Evolutionary conservation across 768 basidiomycete genomes (phyloP).

Genomic region (Lactifluus piperatus): DNA sequence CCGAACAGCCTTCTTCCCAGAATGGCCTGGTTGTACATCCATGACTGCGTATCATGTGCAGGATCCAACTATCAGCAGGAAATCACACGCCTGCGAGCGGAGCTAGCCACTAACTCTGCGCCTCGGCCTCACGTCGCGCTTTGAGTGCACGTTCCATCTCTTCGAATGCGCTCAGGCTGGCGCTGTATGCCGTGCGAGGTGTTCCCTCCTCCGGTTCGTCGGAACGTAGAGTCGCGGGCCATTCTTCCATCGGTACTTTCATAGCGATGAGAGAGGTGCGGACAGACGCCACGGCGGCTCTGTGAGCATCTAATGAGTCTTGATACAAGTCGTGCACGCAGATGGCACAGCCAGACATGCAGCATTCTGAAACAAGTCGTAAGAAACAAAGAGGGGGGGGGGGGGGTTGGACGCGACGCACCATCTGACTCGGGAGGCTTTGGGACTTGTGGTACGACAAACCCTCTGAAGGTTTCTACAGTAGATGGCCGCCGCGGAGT

Average conservation of each 20-base stretch:
- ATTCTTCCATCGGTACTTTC: slow-evolving; percentile 47
- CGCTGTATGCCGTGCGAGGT: slow-evolving; percentile 20
- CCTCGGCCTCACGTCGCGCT: slow-evolving; percentile 33
- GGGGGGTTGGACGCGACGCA: slow-evolving; percentile 25
- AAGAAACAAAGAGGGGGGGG: neutral
- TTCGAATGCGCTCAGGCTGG: slow-evolving; percentile 58
- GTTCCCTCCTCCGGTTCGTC: slow-evolving; percentile 18
- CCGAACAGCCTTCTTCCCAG: neutral
- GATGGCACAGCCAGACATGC: slow-evolving; percentile 91
- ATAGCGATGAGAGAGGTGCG: slow-evolving; percentile 39
- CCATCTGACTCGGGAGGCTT: slow-evolving; percentile 59
- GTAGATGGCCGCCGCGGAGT: neutral
- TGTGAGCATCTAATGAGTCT: slow-evolving; percentile 58
- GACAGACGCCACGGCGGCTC: slow-evolving; percentile 42
- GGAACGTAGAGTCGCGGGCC: slow-evolving; percentile 50
- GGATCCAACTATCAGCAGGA: slow-evolving; percentile 4
- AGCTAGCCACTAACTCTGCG: slow-evolving; percentile 10
- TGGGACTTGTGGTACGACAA: slow-evolving; percentile 54
- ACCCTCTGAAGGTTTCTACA: slow-evolving; percentile 38
- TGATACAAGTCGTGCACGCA: slow-evolving; percentile 87
- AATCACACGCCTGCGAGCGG: slow-evolving; percentile 7
- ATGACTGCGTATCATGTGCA: neutral
- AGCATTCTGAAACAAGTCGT: slow-evolving; percentile 58
- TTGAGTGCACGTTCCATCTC: slow-evolving; percentile 54
- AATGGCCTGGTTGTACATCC: neutral